Evolutionary conservation across 2,329 filamentous ascomycete species (phyloP), one percentile per base, ranked within the genome.

Genomic region (Trichoderma asperellum): DNA sequence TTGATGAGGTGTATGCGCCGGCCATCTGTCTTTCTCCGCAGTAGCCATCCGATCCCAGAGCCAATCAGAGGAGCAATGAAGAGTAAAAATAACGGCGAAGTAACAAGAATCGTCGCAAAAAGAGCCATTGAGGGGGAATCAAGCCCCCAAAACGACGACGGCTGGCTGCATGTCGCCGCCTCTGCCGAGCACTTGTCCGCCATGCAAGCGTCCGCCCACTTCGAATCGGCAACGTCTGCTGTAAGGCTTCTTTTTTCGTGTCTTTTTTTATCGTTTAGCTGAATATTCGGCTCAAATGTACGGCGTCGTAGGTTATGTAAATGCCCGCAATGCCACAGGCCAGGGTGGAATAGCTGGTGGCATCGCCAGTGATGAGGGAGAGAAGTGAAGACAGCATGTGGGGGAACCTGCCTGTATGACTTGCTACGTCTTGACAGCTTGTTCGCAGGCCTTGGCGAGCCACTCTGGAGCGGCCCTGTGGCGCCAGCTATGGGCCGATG

Each of bases 21-120:
- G 68, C 88, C 88, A 21, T 88, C 86, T 0, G 90, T 91, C 77
- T 88, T 89, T 76, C 85, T 88, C 66, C 83, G 83, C 68, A 93
- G 80, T 72, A 87, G 86, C 82, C 84, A 91, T 71, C 90, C 91
- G 27, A 89, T 73, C 4, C 79, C 73, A 7, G 77, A 75, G 21
- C 86, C 86, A 35, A 87, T 34, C 12, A 73, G n/a, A 8, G 78
- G 78, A 12, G 74, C 29, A n/a, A 74, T 61, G 29, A 77, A 72
- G n/a, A 77, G 32, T 35, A 72, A 12, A 12, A 76, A n/a, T 16
- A 76, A 55, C 18, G 75, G 73, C 11, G 68, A 43, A 24, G 70
- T 72, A 27, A 69, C 66, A 6, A 75, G 7, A 21, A 74, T 53
- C 11, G 73, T 73, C 34, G 76, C 58, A n/a, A 76, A 52, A 29